Evolutionary conservation across 768 basidiomycete species (phyloP).

Genomic region (Glaciozyma antarctica): DNA sequence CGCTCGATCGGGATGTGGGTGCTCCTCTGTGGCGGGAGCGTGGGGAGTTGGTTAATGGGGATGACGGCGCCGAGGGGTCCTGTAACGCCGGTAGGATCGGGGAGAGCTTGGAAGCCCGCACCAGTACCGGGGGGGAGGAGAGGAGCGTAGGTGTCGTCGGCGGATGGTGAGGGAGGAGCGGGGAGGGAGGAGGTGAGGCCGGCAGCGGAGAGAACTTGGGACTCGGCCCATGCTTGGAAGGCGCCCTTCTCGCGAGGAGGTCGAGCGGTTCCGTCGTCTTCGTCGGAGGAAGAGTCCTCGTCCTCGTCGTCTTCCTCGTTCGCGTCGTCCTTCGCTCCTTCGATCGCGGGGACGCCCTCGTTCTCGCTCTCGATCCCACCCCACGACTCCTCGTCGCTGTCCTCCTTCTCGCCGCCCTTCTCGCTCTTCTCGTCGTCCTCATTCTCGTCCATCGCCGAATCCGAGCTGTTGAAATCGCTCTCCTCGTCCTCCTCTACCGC

Average conservation of each 20-base stretch:
- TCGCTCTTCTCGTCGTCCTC: conserved; percentile 39
- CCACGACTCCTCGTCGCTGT: conserved; percentile 30
- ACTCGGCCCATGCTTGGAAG: conserved; percentile 32
- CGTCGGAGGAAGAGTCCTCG: conserved; percentile 17
- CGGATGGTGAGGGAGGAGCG: neutral
- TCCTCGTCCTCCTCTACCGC: conserved; percentile 27
- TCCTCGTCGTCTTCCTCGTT: conserved; percentile 43
- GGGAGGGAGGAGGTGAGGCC: neutral
- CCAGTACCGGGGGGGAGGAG: conserved; percentile 26
- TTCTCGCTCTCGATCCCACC: conserved; percentile 34
- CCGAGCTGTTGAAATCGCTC: conserved; percentile 30
- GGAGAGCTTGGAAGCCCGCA: conserved; percentile 9
- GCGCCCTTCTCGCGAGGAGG: conserved; percentile 22
- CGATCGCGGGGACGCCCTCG: conserved; percentile 46
- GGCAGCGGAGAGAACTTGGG: conserved; percentile 18
- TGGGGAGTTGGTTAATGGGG: conserved; percentile 16
- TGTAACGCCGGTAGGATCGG: conserved; percentile 16
- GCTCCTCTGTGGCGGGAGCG: conserved; percentile 26
- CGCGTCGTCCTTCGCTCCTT: conserved; percentile 57
- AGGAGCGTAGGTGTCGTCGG: conserved; percentile 18
- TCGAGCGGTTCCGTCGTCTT: neutral
- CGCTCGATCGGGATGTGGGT: conserved; percentile 30
- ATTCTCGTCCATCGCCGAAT: conserved; percentile 22
- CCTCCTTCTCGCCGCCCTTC: conserved; percentile 32
- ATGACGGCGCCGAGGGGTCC: conserved; percentile 29